These are phyloP conservation scores for Poa annua DNA, from an alignment of 176 grass and related monocot species.

Conservation along the genomic window DNA sequence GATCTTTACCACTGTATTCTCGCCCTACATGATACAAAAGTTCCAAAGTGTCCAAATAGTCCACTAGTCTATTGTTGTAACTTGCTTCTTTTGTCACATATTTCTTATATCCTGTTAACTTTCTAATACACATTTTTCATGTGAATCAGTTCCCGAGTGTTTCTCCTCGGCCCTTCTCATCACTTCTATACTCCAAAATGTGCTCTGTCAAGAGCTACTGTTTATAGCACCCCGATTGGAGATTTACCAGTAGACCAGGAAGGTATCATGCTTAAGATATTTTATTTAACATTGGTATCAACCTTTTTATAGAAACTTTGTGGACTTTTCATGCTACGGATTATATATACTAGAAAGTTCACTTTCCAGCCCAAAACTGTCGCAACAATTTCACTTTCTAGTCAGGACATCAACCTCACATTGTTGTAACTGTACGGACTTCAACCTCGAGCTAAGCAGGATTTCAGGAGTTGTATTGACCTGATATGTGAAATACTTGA, in stretches of 20 bases:
- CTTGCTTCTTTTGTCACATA: slow-evolving; percentile 16
- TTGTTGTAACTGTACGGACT: background rate
- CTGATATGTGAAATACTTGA: background rate
- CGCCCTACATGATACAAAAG: background rate
- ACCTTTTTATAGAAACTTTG: slow-evolving; percentile 10
- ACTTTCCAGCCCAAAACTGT: slow-evolving; percentile 1
- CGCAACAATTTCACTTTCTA: background rate
- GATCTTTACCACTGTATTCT: background rate
- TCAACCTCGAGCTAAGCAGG: background rate
- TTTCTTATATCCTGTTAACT: slow-evolving; percentile 22
- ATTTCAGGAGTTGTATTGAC: background rate
- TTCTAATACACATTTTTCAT: slow-evolving; percentile 18
- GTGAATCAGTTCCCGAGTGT: slow-evolving; percentile 83
- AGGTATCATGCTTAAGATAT: slow-evolving; percentile 61
- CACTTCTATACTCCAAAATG: slow-evolving; percentile 97
- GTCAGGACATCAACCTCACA: background rate
- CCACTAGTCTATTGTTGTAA: background rate
- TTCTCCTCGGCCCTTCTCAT: slow-evolving; percentile 97
- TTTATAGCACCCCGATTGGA: slow-evolving; percentile 88
- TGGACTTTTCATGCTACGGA: background rate
- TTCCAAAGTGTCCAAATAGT: slow-evolving; percentile 14
- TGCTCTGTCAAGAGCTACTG: slow-evolving; percentile 73
- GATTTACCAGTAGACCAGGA: slow-evolving; percentile 86
- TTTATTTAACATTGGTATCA: slow-evolving; percentile 12
- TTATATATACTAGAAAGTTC: background rate